Evolutionary conservation across 768 basidiomycete species (phyloP).

Genomic region (Rhodotorula sphaerocarpa): DNA sequence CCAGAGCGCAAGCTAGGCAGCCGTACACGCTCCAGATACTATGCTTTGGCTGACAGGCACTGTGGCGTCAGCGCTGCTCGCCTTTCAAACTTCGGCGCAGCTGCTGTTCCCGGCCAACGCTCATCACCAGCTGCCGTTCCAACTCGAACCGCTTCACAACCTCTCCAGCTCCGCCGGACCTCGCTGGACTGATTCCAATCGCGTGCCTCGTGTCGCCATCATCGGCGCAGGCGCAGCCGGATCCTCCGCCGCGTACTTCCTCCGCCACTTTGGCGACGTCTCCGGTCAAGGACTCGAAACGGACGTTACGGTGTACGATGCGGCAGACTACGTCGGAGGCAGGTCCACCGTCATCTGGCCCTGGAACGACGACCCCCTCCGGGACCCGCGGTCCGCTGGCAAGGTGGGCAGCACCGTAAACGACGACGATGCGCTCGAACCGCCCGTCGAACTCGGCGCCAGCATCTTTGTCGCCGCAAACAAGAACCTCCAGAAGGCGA

Average conservation of each 20-base stretch:
- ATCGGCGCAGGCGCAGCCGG: conserved; percentile 26
- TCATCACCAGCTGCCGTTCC: conserved; percentile 4
- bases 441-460: conserved; percentile 66
- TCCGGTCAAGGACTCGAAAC: conserved; percentile 51
- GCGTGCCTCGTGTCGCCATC: conserved; percentile 7
- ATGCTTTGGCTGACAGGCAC: background rate
- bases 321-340: conserved; percentile 36
- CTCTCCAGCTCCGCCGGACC: background rate
- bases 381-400: background rate
- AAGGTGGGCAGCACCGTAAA: too few relatives aligned
- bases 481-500: conserved; percentile 63
- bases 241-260: conserved; percentile 27
- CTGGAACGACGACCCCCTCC: conserved; percentile 21
- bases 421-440: conserved; percentile 22
- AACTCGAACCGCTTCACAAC: too few relatives aligned
- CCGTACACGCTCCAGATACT: too few relatives aligned
- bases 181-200: background rate
- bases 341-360: conserved; percentile 29
- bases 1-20: too few relatives aligned
- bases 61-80: background rate
- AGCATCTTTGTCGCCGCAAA: conserved; percentile 75
- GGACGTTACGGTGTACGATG: conserved; percentile 77
- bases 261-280: conserved; percentile 18
- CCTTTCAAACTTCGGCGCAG: background rate
- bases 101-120: conserved; percentile 24